Base-by-base conservation (phyloP, 352 stramenopile genomes). In the Globisporangium paroecandrum region DNA sequence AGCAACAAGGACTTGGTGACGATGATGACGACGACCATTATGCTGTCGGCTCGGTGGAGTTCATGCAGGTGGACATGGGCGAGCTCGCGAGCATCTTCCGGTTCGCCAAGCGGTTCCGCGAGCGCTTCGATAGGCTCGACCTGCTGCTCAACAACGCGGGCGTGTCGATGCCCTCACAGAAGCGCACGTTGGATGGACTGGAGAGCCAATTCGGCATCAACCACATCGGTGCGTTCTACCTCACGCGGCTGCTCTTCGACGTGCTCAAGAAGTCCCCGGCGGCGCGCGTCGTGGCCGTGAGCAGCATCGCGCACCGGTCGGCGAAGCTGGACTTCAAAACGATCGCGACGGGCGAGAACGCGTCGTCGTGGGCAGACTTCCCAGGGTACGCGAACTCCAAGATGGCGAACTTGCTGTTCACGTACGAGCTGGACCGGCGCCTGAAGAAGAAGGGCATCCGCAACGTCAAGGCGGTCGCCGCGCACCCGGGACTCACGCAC, bases 351-450 rank as follows among this genome's bases (percentile, higher is more conserved):
- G 38, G 32, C 47, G 22, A 62, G 32, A 60, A 54, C 27, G 59
- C 72, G 8, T 65, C 62, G 18, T 58, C 32, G 22, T 70, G 69
- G 56, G 57, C 57, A 1, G 71, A 65, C 56, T 73, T 85, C 41
- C 58, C 68, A 53, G 79, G 78, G 62, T 91, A 91, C 61, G 70
- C 73, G 46, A 75, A 71, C 18, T 83, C 78, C 34, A 91, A 91
- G 69, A 69, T 91, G 59, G 65, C 72, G 12, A 89, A 86, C 49
- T 25, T 90, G 62, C 65, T 91, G 10, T 91, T 91, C 64, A 89
- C 77, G 25, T 86, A 77, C 64, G 83, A 91, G 58, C 66, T 91
- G 13, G 71, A 83, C 20, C 79, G 81, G 9, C 77, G 81, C 0
- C 38, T 90, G 13, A 49, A 66, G 15, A 70, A 69, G 12, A 59